phyloP scores from a whole-genome alignment of 192 early-diverging fungal species.

The Oehlia diaphana region DNA sequence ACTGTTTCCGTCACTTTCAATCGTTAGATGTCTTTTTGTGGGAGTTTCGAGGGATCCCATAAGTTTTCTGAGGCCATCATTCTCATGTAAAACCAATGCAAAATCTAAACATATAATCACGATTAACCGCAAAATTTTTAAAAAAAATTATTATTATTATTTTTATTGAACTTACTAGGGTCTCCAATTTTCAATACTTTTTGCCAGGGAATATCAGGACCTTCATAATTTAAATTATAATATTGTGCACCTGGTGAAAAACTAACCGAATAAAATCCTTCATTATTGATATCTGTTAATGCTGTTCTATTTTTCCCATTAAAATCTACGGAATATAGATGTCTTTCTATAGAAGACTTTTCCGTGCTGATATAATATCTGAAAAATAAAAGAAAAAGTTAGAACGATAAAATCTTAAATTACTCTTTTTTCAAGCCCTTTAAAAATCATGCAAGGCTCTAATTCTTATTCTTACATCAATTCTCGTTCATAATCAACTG shows the following conservation, averaged over 20 bases:
- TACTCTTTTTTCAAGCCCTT: constrained; percentile 5
- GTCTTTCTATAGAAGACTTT: constrained; percentile 41
- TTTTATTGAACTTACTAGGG: constrained; percentile 21
- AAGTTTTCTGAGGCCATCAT: constrained; percentile 45
- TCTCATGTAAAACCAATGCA: constrained; percentile 57
- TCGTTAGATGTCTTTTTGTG: constrained; percentile 36
- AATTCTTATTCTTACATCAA: constrained; percentile 44
- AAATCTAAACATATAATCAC: constrained; percentile 36
- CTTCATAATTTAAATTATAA: constrained; percentile 76
- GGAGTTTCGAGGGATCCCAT: constrained; percentile 65
- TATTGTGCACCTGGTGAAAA: constrained; percentile 77
- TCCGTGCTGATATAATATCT: constrained; percentile 39
- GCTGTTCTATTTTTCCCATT: constrained; percentile 33
- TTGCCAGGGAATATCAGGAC: constrained; percentile 83
- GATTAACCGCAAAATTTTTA: background rate
- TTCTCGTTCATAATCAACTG: constrained; percentile 40
- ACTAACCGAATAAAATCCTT: constrained; percentile 64
- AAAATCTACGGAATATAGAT: constrained; percentile 41
- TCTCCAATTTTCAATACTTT: constrained; percentile 59
- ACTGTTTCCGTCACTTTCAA: constrained; percentile 40
- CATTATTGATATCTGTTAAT: constrained; percentile 42
- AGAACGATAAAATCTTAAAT: background rate
- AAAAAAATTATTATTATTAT: background rate
- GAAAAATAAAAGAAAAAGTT: background rate
- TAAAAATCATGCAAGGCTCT: constrained; percentile 13